phyloP scores from a whole-genome alignment of 2,329 filamentous ascomycete genomes.

The Tolypocladium album region DNA sequence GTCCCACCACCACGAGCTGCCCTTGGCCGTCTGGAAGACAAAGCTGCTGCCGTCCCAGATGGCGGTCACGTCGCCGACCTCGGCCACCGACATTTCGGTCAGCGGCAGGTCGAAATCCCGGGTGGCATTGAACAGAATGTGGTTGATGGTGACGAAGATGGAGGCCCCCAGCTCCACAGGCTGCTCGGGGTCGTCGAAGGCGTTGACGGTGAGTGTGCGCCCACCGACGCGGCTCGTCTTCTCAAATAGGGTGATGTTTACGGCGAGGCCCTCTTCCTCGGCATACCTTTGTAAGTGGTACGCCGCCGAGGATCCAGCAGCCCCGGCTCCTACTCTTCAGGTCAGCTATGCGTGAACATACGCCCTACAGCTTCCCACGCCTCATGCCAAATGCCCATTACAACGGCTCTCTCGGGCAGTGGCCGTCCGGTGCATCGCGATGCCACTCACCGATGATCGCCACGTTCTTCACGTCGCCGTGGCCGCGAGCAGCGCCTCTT shows the following conservation, averaged over 20 bases:
- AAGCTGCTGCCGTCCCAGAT: conserved; percentile 78
- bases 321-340: conserved; percentile 60
- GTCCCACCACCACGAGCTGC: conserved; percentile 65
- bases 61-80: conserved; percentile 49
- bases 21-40: conserved; percentile 53
- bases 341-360: neutral
- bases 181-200: conserved; percentile 53
- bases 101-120: conserved; percentile 58
- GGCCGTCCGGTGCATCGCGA: neutral
- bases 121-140: conserved; percentile 67
- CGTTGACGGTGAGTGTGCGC: conserved; percentile 74
- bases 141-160: conserved; percentile 81
- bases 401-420: neutral
- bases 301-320: conserved; percentile 77
- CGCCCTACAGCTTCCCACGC: neutral
- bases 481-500: conserved; percentile 1
- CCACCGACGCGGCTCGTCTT: conserved; percentile 69
- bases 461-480: conserved; percentile 18
- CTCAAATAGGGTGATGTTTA: conserved; percentile 86
- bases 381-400: neutral
- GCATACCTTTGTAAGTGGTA: conserved; percentile 72
- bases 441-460: conserved; percentile 23
- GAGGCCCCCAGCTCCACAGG: conserved; percentile 82
- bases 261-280: conserved; percentile 40
- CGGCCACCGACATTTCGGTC: conserved; percentile 29